Evolutionary conservation across 2,329 filamentous ascomycete genomes (phyloP), one percentile per base, ranked within the genome.

Genomic region (Lasiodiplodia sp.): DNA sequence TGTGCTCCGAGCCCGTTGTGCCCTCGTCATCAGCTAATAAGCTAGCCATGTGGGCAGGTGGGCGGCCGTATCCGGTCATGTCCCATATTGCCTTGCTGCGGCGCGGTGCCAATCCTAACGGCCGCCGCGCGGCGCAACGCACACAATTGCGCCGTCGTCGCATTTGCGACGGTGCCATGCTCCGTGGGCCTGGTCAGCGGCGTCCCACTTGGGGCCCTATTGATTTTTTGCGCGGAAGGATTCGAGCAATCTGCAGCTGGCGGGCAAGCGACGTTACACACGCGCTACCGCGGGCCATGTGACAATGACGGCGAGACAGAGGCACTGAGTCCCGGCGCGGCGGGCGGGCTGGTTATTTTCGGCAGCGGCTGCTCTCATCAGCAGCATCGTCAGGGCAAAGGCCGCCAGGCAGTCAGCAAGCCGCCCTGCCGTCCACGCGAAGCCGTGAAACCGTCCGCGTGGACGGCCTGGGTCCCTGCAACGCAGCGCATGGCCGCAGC

Each of bases 1-100:
- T 28, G 58, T 34, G 60, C 60, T 21, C n/a, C 60, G 60, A 64
- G 60, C 60, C 60, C 60, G 60, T 37, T 57, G 52, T 63, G 60
- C 60, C 51, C 47, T 64, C 60, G 60, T 64, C 60, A 52, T 52
- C 60, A 38, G 18, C 37, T 31, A 64, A 64, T 64, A 52, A 64
- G 60, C 60, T 23, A 28, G 40, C 53, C 28, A 47, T 21, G 55
- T 38, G 16, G 37, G 55, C 18, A 40, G 55, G 37, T 34, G 34
- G 55, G 55, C 31, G 18, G 58, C 58, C 58, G 58, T 63, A 63
- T 63, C 18, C 38, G 57, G 57, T 11, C 34, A 57, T 57, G 55
- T 47, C 23, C 31, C 55, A 57, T 57, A 60, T 63, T 63, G 58
- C 58, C 31, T 31, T 23, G 57, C 25, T 47, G 57, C 57, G 38